A percentile compares a stretch with the other conserved stretches of the same genome.
Conservation (phyloP, 176 grass and related monocot genomes). For the Phragmites australis region DNA sequence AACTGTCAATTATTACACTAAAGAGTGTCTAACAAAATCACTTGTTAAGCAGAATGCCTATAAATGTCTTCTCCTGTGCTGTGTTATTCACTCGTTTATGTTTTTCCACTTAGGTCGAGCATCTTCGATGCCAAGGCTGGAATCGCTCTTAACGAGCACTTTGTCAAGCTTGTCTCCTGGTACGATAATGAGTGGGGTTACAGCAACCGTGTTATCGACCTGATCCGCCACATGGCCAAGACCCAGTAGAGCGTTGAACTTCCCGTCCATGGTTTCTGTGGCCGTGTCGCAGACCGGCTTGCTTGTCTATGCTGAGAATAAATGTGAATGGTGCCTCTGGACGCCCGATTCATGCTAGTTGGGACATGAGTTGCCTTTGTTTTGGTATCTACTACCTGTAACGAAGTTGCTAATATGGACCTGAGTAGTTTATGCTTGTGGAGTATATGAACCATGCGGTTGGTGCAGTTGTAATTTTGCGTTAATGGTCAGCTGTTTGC, state of each 20-base stretch:
- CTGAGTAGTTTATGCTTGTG: conserved; percentile 17
- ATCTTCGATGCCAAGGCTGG: conserved; percentile 91
- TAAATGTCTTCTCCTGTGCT: not conserved
- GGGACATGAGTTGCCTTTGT: conserved; percentile 36
- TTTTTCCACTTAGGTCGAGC: conserved; percentile 55
- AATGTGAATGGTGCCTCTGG: conserved; percentile 36
- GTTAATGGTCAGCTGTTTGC: not conserved
- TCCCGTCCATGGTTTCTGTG: not conserved
- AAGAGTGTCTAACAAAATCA: no score
- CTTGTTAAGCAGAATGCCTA: no score
- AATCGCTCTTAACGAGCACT: conserved; percentile 73
- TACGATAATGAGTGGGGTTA: conserved; percentile 94
- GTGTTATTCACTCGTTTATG: not conserved
- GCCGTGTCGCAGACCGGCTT: not conserved
- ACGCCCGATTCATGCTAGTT: conserved; percentile 20
- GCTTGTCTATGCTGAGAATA: conserved; percentile 61
- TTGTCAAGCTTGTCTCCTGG: conserved; percentile 75
- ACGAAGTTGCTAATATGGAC: conserved; percentile 26
- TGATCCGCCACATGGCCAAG: conserved; percentile 77
- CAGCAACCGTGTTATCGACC: conserved; percentile 76
- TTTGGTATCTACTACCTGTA: conserved; percentile 18
- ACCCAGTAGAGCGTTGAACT: conserved; percentile 32
- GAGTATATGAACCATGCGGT: not conserved
- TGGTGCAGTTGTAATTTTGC: not conserved
- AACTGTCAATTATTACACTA: not conserved